Base-by-base conservation (phyloP, 495 filamentous ascomycete genomes). In the Annulohypoxylon nitens region DNA sequence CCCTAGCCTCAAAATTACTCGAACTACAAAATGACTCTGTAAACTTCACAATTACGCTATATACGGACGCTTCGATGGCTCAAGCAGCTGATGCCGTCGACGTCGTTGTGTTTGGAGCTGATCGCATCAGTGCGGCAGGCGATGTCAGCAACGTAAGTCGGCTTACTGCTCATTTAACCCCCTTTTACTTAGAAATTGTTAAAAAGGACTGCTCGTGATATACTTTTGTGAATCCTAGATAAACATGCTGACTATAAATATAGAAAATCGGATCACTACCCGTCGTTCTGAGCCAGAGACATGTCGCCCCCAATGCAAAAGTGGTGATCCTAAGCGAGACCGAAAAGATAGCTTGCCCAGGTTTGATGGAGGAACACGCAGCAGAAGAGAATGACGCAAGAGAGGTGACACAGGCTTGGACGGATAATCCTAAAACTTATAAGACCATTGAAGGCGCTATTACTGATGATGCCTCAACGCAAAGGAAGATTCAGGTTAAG, bases 231-330 rank as follows among this genome's bases (percentile, higher is more conserved):
- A n/a, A n/a, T n/a, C n/a, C n/a, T n/a, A n/a, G n/a, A n/a, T n/a
- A n/a, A n/a, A n/a, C n/a, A 14, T 67, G 33, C 62, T 78, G 26
- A 78, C 30, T 7, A n/a, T n/a, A 8, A 14, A 16, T 0, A 1
- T 33, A 79, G 77, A 93, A 93, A 74, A 89, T 84, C 0, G 90
- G 91, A 3, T 89, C 88, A 0, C 75, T 92, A 0, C 84, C 90
- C 1, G 83, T 84, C 2, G 83, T 87, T 0, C 79, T 90, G 1
- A 78, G 84, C 53, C 85, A 86, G 0, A 85, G 80, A 33, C 74
- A 85, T 48, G 75, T 86, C 2, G 77, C 79, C 6, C 83, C 85
- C 0, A 58, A 51, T 0, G 82, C 76, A 3, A 84, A 85, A 67
- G 79, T 90, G 0, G 75, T 89, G 1, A 84, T 92, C 0, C 62